phyloP scores from a whole-genome alignment of 2,329 filamentous ascomycete genomes.

The Colletotrichum agaves region DNA sequence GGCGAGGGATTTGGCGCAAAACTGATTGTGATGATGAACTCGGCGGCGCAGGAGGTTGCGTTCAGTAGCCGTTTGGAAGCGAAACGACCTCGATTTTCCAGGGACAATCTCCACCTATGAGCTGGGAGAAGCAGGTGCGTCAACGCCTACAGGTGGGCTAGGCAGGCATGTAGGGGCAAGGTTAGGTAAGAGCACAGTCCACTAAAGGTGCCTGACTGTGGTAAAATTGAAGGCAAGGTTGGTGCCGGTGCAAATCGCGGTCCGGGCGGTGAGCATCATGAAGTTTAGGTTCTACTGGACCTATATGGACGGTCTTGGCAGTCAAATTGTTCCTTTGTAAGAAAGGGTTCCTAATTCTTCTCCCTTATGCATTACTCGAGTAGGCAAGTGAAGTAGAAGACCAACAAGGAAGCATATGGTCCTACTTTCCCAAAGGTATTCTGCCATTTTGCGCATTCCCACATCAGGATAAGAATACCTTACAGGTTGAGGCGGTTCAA shows the following conservation, averaged over 20 bases:
- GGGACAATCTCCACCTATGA: background rate
- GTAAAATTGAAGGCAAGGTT: background rate
- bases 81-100: background rate
- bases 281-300: background rate
- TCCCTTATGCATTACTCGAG: too few species aligned
- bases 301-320: background rate
- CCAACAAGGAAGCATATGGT: too few species aligned
- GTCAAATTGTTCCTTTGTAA: too few species aligned
- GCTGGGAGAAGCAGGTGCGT: background rate
- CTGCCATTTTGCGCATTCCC: background rate
- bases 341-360: too few species aligned
- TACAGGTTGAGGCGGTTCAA: background rate
- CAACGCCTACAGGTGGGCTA: background rate
- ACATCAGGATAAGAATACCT: too few species aligned
- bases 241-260: background rate
- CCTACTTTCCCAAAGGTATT: too few species aligned
- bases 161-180: background rate
- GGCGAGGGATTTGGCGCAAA: conserved; percentile 19
- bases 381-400: too few species aligned
- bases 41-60: conserved; percentile 12
- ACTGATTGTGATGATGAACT: conserved; percentile 14
- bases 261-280: conserved; percentile 24
- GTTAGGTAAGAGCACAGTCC: background rate
- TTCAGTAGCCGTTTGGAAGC: conserved; percentile 13
- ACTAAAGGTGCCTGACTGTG: too few species aligned